phyloP scores from a whole-genome alignment of 805 yeast genomes.

The Candida khao-thaluensis region DNA sequence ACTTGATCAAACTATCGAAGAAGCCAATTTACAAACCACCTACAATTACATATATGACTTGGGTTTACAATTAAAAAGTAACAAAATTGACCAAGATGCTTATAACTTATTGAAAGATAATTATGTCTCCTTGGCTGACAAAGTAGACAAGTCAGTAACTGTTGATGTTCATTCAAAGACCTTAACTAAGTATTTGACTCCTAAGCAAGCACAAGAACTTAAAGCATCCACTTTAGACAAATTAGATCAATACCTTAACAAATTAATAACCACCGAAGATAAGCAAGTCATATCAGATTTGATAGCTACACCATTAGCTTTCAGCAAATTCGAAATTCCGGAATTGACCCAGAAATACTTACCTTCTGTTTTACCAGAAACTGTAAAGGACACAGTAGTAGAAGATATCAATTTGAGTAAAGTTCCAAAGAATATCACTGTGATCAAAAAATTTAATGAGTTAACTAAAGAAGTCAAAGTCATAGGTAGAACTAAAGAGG shows the following conservation, averaged over 20 bases:
- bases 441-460: slow-evolving; percentile 62
- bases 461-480: slow-evolving; percentile 50
- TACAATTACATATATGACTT: slow-evolving; percentile 46
- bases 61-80: slow-evolving; percentile 38
- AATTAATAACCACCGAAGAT: slow-evolving; percentile 33
- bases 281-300: slow-evolving; percentile 42
- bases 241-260: slow-evolving; percentile 23
- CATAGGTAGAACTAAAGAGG: slow-evolving; percentile 53
- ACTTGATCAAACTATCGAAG: slow-evolving; percentile 55
- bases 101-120: slow-evolving; percentile 19
- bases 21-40: slow-evolving; percentile 61
- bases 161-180: slow-evolving; percentile 44
- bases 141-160: slow-evolving; percentile 45
- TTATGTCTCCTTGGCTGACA: slow-evolving; percentile 38
- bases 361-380: slow-evolving; percentile 56
- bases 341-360: slow-evolving; percentile 48
- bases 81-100: slow-evolving; percentile 33
- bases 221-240: slow-evolving; percentile 20
- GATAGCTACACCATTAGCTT: slow-evolving; percentile 43
- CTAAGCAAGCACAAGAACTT: slow-evolving; percentile 23
- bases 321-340: slow-evolving; percentile 34
- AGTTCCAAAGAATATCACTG: slow-evolving; percentile 46
- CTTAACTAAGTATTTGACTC: slow-evolving; percentile 38
- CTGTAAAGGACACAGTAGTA: slow-evolving; percentile 41
- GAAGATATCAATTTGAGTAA: slow-evolving; percentile 36